Base-by-base conservation (phyloP, 2,329 filamentous ascomycete species). In the Trichoderma koningiopsis region DNA sequence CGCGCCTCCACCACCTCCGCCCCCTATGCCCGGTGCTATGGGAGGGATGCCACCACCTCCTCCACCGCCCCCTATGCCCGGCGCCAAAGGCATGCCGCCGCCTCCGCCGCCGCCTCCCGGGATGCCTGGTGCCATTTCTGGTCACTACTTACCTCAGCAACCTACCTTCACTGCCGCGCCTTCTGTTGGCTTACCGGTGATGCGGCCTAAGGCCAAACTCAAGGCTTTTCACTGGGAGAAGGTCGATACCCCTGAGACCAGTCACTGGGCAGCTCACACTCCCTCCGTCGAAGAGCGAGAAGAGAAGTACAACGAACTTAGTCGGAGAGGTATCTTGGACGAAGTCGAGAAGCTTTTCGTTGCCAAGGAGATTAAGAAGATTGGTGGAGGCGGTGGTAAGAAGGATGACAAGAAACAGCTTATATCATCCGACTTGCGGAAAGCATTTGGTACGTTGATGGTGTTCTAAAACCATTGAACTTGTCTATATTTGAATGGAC, bases 181-280 rank as follows among this genome's bases (percentile, higher is more conserved):
- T 27, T 87, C 88, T 8, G 84, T 93, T 73, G 89, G 91, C 55
- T 82, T 97, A 75, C 91, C 93, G 43, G 92, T 94, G 71, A 92
- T 94, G 64, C 86, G 95, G 74, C 94, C 96, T 27, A 98, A 97
- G 88, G 98, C 97, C 89, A 99, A 98, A 86, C 93, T 99, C 80
- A 99, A 99, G 88, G 95, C 95, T 70, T 86, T 99, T 74, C 96
- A 99, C 83, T 98, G 96, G 95, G 96, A 99, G 82, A 98, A 98
- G 84, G 93, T 99, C 67, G 96, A 99, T 80, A 88, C 92, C 65
- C 92, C 94, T 27, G 89, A 96, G 78, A 92, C 93, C 62, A 97
- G 95, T 66, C 92, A 97, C 75, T 98, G 95, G 95, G 94, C 94
- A 40, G 87, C 89, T 8, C 93, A 97, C 79, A 88, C 92, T 35